Evolutionary conservation across 768 basidiomycete genomes (phyloP).

Genomic region (Russula sp.): DNA sequence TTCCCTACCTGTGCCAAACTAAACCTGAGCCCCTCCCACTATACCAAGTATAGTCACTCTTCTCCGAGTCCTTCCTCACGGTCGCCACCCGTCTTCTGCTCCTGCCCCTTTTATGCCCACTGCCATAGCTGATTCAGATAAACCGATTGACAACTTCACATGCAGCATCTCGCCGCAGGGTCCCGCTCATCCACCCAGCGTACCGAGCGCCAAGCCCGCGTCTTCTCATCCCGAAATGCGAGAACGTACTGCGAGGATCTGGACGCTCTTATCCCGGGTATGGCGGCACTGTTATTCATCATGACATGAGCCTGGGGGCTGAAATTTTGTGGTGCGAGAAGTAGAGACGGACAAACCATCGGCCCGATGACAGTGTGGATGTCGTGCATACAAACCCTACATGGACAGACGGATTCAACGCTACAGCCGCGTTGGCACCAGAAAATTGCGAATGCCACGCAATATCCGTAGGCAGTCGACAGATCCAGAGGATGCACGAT

Average conservation of each 20-base stretch:
- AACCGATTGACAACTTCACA: not conserved
- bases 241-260: conserved; percentile 10
- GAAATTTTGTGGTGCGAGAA: too few species aligned
- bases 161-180: conserved; percentile 1
- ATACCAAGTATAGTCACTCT: not conserved
- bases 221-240: not conserved
- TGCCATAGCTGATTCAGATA: not conserved
- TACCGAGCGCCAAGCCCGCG: conserved; percentile 5
- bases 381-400: too few species aligned
- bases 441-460: too few species aligned
- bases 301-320: too few species aligned
- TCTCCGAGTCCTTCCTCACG: not conserved
- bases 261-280: conserved; percentile 3
- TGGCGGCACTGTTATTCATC: conserved; percentile 10
- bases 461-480: not conserved
- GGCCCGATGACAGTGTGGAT: too few species aligned
- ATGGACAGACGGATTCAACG: not conserved
- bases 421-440: too few species aligned
- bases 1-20: not conserved
- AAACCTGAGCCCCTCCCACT: conserved; percentile 10
- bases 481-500: conserved; percentile 6
- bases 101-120: not conserved
- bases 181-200: not conserved
- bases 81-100: not conserved
- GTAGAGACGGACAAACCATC: too few species aligned